Percentiles rank a stretch among this genome's conserved stretches.
These are phyloP conservation scores for Crepidotus variabilis DNA, from an alignment of 768 basidiomycete genomes.

Conservation along the genomic window DNA sequence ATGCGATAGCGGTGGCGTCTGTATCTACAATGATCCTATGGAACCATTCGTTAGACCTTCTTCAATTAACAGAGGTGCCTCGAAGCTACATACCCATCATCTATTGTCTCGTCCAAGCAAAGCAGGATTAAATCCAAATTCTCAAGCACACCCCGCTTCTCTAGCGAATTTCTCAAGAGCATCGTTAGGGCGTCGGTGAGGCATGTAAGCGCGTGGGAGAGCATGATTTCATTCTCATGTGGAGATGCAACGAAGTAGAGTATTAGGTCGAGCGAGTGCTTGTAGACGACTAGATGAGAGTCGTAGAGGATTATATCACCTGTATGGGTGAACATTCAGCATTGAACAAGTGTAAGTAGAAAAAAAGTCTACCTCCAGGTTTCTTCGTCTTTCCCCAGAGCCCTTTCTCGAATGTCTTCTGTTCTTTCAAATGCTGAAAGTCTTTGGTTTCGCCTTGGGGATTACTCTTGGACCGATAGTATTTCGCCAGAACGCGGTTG, in stretches of 20 bases:
- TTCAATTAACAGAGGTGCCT: neutral
- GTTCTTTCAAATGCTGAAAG: constrained; percentile 79
- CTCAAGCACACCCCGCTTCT: constrained; percentile 92
- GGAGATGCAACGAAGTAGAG: constrained; percentile 90
- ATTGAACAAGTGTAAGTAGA: neutral
- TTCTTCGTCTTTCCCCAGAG: constrained; percentile 96
- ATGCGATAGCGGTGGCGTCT: constrained; percentile 92
- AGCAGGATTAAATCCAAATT: constrained; percentile 90
- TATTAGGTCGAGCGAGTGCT: constrained; percentile 92
- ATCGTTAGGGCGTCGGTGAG: constrained; percentile 84
- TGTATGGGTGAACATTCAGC: constrained; percentile 23
- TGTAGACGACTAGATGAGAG: constrained; percentile 88
- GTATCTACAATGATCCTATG: constrained; percentile 93
- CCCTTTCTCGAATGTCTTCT: constrained; percentile 92
- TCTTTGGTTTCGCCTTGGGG: constrained; percentile 60
- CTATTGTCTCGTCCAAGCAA: constrained; percentile 94
- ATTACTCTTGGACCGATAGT: constrained; percentile 77
- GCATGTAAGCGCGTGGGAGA: constrained; percentile 77
- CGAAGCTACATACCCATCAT: constrained; percentile 78
- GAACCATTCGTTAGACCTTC: neutral
- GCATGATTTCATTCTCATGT: constrained; percentile 94
- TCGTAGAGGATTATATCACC: constrained; percentile 95
- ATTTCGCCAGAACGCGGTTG: constrained; percentile 92
- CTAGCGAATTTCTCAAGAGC: constrained; percentile 86
- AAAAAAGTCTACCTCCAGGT: constrained; percentile 63